A percentile compares a stretch with the other conserved stretches of the same genome.
Evolutionary conservation across 768 basidiomycete species (phyloP).

Genomic region (Phylloporus rhodoxanthus): DNA sequence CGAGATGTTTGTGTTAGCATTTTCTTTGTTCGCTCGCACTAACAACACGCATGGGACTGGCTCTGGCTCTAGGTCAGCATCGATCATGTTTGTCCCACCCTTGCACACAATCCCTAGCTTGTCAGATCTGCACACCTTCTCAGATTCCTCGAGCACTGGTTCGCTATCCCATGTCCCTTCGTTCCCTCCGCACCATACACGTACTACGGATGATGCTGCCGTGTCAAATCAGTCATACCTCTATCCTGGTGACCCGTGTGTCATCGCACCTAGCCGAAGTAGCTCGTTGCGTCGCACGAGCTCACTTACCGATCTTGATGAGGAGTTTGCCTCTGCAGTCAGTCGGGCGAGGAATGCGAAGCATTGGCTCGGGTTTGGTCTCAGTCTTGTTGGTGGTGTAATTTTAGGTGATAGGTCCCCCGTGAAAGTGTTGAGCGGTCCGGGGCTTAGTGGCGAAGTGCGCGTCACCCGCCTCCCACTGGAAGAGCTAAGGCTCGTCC

Average conservation of each 20-base stretch:
- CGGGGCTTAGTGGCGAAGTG: conserved; percentile 39
- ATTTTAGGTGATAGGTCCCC: conserved; percentile 62
- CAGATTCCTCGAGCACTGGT: conserved; percentile 36
- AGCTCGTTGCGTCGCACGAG: conserved; percentile 58
- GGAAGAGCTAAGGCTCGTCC: conserved; percentile 27
- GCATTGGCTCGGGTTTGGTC: conserved; percentile 40
- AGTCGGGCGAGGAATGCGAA: conserved; percentile 37
- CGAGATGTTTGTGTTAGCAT: conserved; percentile 32
- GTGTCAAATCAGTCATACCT: conserved; percentile 61
- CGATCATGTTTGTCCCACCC: conserved; percentile 75
- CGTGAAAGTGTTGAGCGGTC: conserved; percentile 65
- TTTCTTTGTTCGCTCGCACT: conserved; percentile 4
- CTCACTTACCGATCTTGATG: conserved; percentile 71
- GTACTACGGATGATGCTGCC: conserved; percentile 69
- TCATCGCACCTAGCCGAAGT: conserved; percentile 63
- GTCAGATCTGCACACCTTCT: conserved; percentile 51
- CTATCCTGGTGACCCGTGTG: conserved; percentile 67
- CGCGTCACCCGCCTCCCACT: conserved; percentile 42
- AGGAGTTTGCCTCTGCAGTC: conserved; percentile 46
- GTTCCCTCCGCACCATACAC: conserved; percentile 52
- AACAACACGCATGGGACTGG: conserved; percentile 17
- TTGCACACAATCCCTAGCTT: conserved; percentile 66
- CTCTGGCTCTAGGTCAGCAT: conserved; percentile 47
- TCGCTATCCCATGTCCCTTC: conserved; percentile 41
- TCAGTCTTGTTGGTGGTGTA: conserved; percentile 37